Evolutionary conservation across 768 basidiomycete genomes (phyloP).

Genomic region (Hysterangium stoloniferum): DNA sequence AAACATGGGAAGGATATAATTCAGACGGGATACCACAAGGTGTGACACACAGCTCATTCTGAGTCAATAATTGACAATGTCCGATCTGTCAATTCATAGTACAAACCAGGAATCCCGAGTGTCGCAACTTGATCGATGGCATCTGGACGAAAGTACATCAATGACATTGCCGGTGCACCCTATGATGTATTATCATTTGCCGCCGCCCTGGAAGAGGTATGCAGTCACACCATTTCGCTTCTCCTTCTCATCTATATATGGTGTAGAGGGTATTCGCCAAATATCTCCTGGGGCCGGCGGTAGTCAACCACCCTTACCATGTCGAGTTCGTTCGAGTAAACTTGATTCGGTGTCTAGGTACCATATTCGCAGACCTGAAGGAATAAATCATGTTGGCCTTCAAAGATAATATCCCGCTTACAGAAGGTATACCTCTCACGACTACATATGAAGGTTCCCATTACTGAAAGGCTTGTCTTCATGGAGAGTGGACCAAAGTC

Average conservation of each 20-base stretch:
- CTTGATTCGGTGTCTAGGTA: conserved; percentile 25
- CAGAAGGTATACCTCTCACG: not conserved
- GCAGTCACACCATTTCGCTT: not conserved
- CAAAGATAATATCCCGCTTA: not conserved
- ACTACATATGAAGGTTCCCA: not conserved
- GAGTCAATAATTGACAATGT: too few species aligned
- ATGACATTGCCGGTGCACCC: conserved; percentile 18
- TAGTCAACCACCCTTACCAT: conserved; percentile 25
- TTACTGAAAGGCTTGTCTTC: not conserved
- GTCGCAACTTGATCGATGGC: conserved; percentile 16
- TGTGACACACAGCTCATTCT: too few species aligned
- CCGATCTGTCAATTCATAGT: conserved; percentile 16
- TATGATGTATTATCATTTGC: conserved; percentile 16
- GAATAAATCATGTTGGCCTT: not conserved
- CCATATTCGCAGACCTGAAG: not conserved
- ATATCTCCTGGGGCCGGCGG: conserved; percentile 30
- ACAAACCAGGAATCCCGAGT: conserved; percentile 17
- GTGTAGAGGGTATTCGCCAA: conserved; percentile 28
- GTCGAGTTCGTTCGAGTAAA: conserved; percentile 22
- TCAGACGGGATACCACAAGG: conserved; percentile 26
- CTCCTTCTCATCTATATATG: not conserved
- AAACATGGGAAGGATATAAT: conserved; percentile 20
- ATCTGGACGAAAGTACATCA: conserved; percentile 16
- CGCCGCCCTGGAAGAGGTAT: not conserved
- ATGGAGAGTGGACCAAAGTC: conserved; percentile 27